Evolutionary conservation across 108 stramenopile species (phyloP).

Genomic region (Fistulifera solaris): DNA sequence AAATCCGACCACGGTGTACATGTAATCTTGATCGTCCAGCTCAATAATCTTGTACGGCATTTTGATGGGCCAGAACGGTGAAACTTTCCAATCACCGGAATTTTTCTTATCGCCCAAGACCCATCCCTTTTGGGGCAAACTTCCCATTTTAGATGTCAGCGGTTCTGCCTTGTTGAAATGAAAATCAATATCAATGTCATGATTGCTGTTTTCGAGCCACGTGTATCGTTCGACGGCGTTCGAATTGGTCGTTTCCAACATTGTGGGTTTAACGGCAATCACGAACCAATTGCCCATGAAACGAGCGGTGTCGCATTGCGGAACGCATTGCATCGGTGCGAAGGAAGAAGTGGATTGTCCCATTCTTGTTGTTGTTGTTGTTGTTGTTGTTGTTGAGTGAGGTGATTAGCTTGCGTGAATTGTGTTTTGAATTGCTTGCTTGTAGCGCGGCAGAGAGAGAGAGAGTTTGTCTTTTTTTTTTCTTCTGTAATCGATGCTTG

Average conservation of each 20-base stretch:
- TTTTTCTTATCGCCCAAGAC: conserved; percentile 29
- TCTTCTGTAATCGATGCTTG: no score
- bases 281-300: conserved; percentile 72
- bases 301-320: conserved; percentile 20
- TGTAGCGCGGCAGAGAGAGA: no score
- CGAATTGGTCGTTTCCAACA: conserved; percentile 40
- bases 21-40: conserved; percentile 36
- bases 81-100: conserved; percentile 38
- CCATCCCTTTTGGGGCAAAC: conserved; percentile 49
- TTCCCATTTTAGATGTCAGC: conserved; percentile 27
- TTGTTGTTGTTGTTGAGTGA: no score
- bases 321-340: conserved; percentile 21
- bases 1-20: conserved; percentile 40
- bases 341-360: conserved; percentile 22
- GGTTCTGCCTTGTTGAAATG: conserved; percentile 35
- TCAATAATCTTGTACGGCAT: conserved; percentile 48
- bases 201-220: conserved; percentile 6
- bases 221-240: conserved; percentile 57
- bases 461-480: no score
- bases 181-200: conserved; percentile 56
- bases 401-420: no score
- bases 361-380: conserved; percentile 11
- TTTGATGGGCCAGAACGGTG: conserved; percentile 49
- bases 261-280: conserved; percentile 48
- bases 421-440: no score